Conservation (phyloP, 2,329 filamentous ascomycete genomes). For the Madurella mycetomatis region DNA sequence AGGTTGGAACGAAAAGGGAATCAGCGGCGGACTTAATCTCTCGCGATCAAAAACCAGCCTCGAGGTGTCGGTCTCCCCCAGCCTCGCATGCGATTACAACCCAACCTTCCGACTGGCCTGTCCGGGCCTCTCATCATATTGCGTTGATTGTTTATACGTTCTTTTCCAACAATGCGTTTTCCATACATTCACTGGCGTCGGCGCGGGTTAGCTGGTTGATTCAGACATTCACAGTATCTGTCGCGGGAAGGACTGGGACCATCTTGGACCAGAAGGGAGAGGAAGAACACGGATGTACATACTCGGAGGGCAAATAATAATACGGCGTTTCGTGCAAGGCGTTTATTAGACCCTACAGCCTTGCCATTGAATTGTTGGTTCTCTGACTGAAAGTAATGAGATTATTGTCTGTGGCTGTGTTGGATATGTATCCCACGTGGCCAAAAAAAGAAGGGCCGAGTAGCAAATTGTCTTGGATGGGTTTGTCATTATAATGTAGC, state of each 20-base stretch:
- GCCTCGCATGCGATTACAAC: too few species aligned
- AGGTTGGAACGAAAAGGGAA: too few species aligned
- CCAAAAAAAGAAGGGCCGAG: too few species aligned
- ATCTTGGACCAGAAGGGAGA: not conserved
- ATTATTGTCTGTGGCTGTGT: not conserved
- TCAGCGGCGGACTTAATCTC: too few species aligned
- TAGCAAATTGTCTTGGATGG: too few species aligned
- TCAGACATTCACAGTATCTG: not conserved
- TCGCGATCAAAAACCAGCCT: too few species aligned
- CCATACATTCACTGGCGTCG: slow-evolving; percentile 1
- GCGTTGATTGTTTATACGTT: not conserved
- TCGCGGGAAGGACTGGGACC: not conserved
- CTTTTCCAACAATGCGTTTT: not conserved
- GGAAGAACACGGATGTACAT: not conserved
- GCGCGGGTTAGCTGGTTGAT: not conserved
- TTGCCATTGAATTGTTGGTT: not conserved
- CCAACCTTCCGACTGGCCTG: too few species aligned
- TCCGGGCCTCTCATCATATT: too few species aligned
- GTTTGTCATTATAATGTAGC: too few species aligned
- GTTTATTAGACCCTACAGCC: not conserved
- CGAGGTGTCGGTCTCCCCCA: too few species aligned
- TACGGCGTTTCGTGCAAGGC: not conserved
- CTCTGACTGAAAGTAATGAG: not conserved
- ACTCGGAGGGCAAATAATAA: not conserved
- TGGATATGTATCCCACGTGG: too few species aligned